A percentile compares a stretch with the other conserved stretches of the same genome.
Evolutionary conservation across 1,139 yeast genomes (phyloP).

Genomic region (Pichia inconspicua): DNA sequence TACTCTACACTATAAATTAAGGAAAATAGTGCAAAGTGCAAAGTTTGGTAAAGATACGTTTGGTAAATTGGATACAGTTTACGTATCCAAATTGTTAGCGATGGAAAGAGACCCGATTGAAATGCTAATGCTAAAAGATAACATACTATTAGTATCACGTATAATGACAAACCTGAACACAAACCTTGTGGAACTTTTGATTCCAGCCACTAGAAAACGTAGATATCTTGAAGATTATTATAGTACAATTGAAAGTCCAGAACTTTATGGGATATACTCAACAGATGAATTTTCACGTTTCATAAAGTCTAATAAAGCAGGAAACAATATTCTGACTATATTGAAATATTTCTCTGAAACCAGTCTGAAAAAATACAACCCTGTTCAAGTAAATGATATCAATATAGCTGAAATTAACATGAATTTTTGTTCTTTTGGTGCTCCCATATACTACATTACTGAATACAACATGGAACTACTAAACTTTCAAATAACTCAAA

Average conservation of each 20-base stretch:
- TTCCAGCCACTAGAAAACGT: background rate
- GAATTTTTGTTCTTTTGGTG: background rate
- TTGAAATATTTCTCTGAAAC: conserved; percentile 2
- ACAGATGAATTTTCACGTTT: background rate
- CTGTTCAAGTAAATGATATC: background rate
- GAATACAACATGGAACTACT: background rate
- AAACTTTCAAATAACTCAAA: background rate
- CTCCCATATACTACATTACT: background rate
- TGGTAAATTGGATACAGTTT: conserved; percentile 12
- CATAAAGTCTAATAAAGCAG: background rate
- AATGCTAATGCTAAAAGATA: background rate
- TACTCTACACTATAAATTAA: conserved; percentile 14
- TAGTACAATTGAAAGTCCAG: background rate
- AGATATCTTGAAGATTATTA: conserved; percentile 4
- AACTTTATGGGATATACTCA: background rate
- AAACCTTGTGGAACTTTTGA: background rate
- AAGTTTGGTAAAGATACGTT: conserved; percentile 12
- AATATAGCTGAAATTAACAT: background rate
- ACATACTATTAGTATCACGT: background rate
- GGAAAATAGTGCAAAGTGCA: conserved; percentile 8
- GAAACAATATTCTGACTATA: background rate
- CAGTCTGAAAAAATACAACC: background rate
- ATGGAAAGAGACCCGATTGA: conserved; percentile 2
- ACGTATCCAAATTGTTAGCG: conserved; percentile 1
- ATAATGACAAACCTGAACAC: conserved; percentile 2